phyloP scores from a whole-genome alignment of 495 filamentous ascomycete genomes.

The Platismatia glauca region DNA sequence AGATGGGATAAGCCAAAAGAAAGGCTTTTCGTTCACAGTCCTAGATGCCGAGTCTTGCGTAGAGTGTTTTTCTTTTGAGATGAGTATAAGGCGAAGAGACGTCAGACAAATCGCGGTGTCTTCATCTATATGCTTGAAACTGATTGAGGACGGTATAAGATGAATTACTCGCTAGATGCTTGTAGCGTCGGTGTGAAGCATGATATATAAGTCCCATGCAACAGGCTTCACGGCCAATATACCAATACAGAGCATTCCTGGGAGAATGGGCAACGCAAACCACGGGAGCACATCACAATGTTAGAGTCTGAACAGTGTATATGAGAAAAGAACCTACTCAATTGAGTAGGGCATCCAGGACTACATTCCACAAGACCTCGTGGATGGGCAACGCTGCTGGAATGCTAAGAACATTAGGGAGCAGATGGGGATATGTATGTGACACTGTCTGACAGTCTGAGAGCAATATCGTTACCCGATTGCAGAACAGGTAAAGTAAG shows the following conservation, averaged over 20 bases:
- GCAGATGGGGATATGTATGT: not conserved
- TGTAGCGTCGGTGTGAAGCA: not conserved
- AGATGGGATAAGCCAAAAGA: not conserved
- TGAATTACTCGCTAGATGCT: not conserved
- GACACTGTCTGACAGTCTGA: not conserved
- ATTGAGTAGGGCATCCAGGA: not conserved
- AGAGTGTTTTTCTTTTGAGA: not conserved
- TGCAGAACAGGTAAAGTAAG: not conserved
- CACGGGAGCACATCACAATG: not conserved
- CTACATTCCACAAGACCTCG: not conserved
- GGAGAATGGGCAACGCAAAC: not conserved
- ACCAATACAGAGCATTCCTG: not conserved
- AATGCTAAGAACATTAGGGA: not conserved
- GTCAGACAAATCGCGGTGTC: not conserved
- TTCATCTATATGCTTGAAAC: not conserved
- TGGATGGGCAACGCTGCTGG: not conserved
- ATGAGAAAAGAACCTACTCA: not conserved
- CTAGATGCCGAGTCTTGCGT: not conserved
- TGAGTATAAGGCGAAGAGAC: not conserved
- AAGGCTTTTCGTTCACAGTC: not conserved
- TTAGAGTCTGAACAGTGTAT: not conserved
- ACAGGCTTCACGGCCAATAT: not conserved
- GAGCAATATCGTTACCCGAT: no score
- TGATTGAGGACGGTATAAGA: not conserved
- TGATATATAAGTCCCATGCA: not conserved